Percentiles rank a stretch among this genome's conserved stretches.
These are phyloP conservation scores for Camellia sinensis DNA, from an alignment of 148 eudicot genomes.

Conservation along the genomic window DNA sequence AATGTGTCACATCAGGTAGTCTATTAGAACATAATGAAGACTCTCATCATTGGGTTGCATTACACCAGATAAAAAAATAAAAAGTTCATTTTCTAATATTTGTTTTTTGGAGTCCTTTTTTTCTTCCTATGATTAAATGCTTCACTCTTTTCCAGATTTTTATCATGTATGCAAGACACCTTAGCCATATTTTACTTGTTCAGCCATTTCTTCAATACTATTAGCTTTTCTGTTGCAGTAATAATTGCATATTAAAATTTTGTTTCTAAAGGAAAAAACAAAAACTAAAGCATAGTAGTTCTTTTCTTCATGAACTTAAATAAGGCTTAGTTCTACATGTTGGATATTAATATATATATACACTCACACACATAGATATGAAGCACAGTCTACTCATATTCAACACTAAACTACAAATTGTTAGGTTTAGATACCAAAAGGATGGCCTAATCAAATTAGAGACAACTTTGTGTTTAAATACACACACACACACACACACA, in stretches of 20 bases:
- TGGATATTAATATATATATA: background rate
- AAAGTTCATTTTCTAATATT: background rate
- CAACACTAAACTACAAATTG: background rate
- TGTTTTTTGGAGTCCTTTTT: background rate
- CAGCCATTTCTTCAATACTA: background rate
- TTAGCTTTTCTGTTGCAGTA: background rate
- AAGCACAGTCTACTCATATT: background rate
- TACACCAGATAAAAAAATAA: background rate
- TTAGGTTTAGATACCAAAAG: background rate
- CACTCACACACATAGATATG: too few species aligned
- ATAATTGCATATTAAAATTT: background rate
- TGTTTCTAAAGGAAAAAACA: background rate
- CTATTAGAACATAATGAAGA: background rate
- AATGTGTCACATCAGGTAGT: background rate
- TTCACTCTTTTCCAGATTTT: background rate
- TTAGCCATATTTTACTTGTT: background rate
- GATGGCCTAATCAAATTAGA: background rate
- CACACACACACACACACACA: background rate
- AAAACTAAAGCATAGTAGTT: background rate
- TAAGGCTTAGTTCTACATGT: background rate
- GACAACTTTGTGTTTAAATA: background rate
- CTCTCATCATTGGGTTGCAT: background rate
- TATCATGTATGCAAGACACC: background rate
- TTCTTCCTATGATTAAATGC: background rate
- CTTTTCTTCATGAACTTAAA: background rate